Conservation (phyloP, 1,284 basidiomycete genomes). For the Pterulicium gracile region DNA sequence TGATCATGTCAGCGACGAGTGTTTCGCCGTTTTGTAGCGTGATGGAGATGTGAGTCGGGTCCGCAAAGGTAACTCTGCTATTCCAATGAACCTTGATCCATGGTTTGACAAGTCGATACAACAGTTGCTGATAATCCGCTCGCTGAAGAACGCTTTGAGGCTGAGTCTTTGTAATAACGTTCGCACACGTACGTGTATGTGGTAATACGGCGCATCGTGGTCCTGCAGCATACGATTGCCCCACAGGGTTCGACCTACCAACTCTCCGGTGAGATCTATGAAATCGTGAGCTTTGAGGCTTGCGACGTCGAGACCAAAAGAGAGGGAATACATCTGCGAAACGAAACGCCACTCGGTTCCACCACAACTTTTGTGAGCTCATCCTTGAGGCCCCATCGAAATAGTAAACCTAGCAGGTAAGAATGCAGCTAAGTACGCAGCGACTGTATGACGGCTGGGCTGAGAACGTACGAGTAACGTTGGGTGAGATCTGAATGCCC, state of each 20-base stretch:
- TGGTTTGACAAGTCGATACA: slow-evolving; percentile 25
- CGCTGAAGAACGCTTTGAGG: not conserved
- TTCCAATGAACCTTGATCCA: slow-evolving; percentile 25
- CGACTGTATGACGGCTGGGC: not conserved
- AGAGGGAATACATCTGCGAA: slow-evolving; percentile 21
- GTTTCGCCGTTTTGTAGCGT: slow-evolving; percentile 16
- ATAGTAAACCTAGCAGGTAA: not conserved
- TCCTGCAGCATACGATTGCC: slow-evolving; percentile 18
- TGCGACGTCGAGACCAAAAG: slow-evolving; percentile 18
- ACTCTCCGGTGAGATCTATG: not conserved
- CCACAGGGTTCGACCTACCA: not conserved
- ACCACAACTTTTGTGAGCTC: not conserved
- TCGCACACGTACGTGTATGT: slow-evolving; percentile 36
- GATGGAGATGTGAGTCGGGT: slow-evolving; percentile 16
- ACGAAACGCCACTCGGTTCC: not conserved
- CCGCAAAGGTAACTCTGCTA: slow-evolving; percentile 22
- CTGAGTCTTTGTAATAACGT: not conserved
- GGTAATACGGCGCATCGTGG: slow-evolving; percentile 36
- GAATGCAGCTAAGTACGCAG: not conserved
- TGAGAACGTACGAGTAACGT: not conserved
- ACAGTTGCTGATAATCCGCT: slow-evolving; percentile 12
- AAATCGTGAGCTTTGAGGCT: not conserved
- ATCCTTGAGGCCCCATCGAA: not conserved
- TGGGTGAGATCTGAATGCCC: slow-evolving; percentile 40
- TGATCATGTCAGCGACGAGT: slow-evolving; percentile 18